Percentiles rank a stretch among this genome's conserved stretches.
Conservation (phyloP, 352 stramenopile genomes). For the Phytophthora sp. region DNA sequence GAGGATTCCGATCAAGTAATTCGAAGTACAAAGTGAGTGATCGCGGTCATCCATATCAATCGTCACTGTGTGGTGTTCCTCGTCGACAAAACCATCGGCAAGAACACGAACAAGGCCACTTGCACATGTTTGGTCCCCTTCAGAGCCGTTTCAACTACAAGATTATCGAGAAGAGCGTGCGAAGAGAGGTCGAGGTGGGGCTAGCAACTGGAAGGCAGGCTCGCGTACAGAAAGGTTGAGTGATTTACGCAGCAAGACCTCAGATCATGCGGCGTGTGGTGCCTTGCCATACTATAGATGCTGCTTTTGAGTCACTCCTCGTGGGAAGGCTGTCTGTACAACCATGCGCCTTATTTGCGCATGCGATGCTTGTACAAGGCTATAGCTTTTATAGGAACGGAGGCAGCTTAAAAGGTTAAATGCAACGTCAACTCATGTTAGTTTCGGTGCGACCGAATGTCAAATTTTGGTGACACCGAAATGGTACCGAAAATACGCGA, state of each 20-base stretch:
- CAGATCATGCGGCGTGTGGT: slow-evolving; percentile 11
- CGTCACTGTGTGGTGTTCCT: slow-evolving; percentile 9
- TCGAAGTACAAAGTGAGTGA: background rate
- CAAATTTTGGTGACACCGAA: slow-evolving; percentile 5
- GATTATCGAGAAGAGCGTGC: slow-evolving; percentile 1
- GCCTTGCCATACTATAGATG: too few species aligned
- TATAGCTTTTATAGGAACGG: too few species aligned
- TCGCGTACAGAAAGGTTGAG: slow-evolving; percentile 1
- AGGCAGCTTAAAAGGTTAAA: too few species aligned
- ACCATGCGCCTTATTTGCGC: background rate
- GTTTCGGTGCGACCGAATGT: too few species aligned
- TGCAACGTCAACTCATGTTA: too few species aligned
- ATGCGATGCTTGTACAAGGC: slow-evolving; percentile 4
- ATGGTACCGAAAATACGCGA: slow-evolving; percentile 3
- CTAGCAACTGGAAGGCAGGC: background rate
- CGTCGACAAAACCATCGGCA: too few species aligned
- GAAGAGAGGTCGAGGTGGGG: slow-evolving; percentile 3
- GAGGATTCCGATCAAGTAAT: background rate
- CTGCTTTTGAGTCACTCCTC: background rate
- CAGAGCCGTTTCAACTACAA: background rate
- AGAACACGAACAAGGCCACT: too few species aligned
- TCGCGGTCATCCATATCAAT: background rate
- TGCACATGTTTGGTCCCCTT: slow-evolving; percentile 9
- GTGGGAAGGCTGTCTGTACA: slow-evolving; percentile 1
- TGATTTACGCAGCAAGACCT: slow-evolving; percentile 13